Conservation (phyloP, 805 yeast genomes). For the Ogataea paraovalis region DNA sequence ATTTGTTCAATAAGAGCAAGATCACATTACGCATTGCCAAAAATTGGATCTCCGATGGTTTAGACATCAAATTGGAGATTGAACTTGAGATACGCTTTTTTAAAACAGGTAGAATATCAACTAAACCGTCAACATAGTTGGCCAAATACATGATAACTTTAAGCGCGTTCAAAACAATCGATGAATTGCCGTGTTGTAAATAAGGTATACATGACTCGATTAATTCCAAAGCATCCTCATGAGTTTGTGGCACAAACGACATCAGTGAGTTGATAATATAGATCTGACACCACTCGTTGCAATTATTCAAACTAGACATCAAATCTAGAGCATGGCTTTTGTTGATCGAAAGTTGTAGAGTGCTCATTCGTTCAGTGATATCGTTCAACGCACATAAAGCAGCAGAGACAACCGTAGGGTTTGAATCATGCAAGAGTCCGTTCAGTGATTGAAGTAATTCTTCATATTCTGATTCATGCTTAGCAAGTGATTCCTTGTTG, state of each 20-base stretch:
- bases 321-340: slow-evolving; percentile 41
- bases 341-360: slow-evolving; percentile 52
- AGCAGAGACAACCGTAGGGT: slow-evolving; percentile 62
- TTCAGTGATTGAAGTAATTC: slow-evolving; percentile 48
- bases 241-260: slow-evolving; percentile 65
- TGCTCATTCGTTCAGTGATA: slow-evolving; percentile 53
- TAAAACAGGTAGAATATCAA: slow-evolving; percentile 50
- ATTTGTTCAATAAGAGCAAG: slow-evolving; percentile 62
- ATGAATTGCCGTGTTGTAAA: slow-evolving; percentile 73
- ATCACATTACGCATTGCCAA: slow-evolving; percentile 78
- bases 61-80: slow-evolving; percentile 61
- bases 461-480: slow-evolving; percentile 33
- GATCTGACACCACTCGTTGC: slow-evolving; percentile 73
- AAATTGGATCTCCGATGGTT: slow-evolving; percentile 81
- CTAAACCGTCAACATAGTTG: slow-evolving; percentile 62
- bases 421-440: slow-evolving; percentile 50
- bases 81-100: slow-evolving; percentile 63
- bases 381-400: slow-evolving; percentile 65
- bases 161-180: slow-evolving; percentile 75
- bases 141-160: slow-evolving; percentile 67
- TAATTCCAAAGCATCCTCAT: slow-evolving; percentile 61
- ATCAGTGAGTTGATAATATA: slow-evolving; percentile 61
- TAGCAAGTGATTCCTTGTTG: slow-evolving; percentile 47
- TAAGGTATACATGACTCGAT: slow-evolving; percentile 66
- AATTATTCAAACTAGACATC: slow-evolving; percentile 36